phyloP scores from a whole-genome alignment of 176 grass and related monocot genomes.

The Ampelocalamus luodianensis region DNA sequence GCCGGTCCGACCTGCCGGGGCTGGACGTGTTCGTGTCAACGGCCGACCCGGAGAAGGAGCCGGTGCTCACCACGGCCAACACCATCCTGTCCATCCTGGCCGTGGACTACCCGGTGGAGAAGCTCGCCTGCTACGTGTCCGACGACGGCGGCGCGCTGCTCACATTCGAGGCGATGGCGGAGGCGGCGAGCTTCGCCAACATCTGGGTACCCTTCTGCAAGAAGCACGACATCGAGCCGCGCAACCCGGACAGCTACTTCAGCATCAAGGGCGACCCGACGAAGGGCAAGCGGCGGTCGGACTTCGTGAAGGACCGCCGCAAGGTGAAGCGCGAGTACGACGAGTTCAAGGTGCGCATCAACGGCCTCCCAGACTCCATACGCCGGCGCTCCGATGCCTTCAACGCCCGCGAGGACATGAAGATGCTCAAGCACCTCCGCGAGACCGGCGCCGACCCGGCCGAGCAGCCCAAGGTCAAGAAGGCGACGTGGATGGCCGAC shows the following conservation, averaged over 20 bases:
- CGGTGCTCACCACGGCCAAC: constrained; percentile 87
- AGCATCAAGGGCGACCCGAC: constrained; percentile 86
- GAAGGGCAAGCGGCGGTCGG: constrained; percentile 75
- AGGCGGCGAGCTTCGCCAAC: constrained; percentile 92
- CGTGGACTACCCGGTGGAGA: constrained; percentile 91
- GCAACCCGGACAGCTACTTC: constrained; percentile 96
- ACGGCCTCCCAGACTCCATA: constrained; percentile 89
- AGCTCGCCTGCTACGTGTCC: constrained; percentile 91
- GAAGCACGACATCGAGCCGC: constrained; percentile 96
- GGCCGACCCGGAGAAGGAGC: constrained; percentile 95
- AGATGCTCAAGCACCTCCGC: constrained; percentile 86
- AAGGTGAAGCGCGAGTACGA: constrained; percentile 96
- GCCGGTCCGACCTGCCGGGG: constrained; percentile 82
- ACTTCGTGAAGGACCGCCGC: constrained; percentile 92
- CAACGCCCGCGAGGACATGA: constrained; percentile 98
- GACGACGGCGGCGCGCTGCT: constrained; percentile 89
- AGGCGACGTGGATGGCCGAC: constrained; percentile 99
- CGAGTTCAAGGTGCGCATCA: constrained; percentile 97
- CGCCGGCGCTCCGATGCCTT: constrained; percentile 86
- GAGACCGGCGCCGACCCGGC: constrained; percentile 77
- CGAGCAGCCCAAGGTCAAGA: constrained; percentile 80
- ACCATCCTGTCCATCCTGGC: constrained; percentile 90
- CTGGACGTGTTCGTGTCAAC: constrained; percentile 96
- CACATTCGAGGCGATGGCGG: constrained; percentile 98
- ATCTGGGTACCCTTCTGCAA: constrained; percentile 93